Conservation (phyloP, 176 grass and related monocot species). For the Thalia dealbata region DNA sequence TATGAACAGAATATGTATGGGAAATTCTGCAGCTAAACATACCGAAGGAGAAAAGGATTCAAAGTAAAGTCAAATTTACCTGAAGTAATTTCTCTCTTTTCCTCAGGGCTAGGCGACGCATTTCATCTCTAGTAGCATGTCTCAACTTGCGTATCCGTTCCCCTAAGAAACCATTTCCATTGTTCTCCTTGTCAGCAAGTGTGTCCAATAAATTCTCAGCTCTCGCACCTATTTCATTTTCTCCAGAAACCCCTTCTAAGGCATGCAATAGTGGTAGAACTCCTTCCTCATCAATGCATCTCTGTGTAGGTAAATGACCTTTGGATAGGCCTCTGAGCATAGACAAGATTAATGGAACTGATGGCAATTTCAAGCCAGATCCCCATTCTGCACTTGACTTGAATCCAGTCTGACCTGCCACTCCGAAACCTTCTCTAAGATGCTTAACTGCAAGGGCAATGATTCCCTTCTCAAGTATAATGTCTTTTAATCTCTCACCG, state of each 20-base stretch:
- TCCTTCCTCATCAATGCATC: conserved; percentile 76
- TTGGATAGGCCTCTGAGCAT: conserved; percentile 89
- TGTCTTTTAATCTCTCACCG: conserved; percentile 85
- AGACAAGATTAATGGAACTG: conserved; percentile 76
- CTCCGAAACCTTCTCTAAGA: conserved; percentile 73
- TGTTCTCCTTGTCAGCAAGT: conserved; percentile 87
- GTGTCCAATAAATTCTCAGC: conserved; percentile 97
- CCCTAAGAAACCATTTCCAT: conserved; percentile 76
- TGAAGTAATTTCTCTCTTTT: conserved; percentile 73
- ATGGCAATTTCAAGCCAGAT: conserved; percentile 61
- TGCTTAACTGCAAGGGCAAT: conserved; percentile 52
- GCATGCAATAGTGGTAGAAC: conserved; percentile 80
- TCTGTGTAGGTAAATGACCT: conserved; percentile 87
- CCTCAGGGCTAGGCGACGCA: conserved; percentile 72
- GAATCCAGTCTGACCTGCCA: conserved; percentile 36
- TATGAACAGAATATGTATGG: not conserved
- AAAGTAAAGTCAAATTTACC: conserved; percentile 34
- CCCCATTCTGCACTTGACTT: conserved; percentile 78
- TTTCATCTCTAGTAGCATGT: conserved; percentile 83
- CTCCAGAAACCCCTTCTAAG: conserved; percentile 82
- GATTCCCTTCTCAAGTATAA: conserved; percentile 87
- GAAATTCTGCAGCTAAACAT: not conserved
- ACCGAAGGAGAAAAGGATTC: too few species aligned
- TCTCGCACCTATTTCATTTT: conserved; percentile 92
- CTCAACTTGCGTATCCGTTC: conserved; percentile 74